Evolutionary conservation across 306 rosid species (phyloP).

Genomic region (Biancaea sappan): DNA sequence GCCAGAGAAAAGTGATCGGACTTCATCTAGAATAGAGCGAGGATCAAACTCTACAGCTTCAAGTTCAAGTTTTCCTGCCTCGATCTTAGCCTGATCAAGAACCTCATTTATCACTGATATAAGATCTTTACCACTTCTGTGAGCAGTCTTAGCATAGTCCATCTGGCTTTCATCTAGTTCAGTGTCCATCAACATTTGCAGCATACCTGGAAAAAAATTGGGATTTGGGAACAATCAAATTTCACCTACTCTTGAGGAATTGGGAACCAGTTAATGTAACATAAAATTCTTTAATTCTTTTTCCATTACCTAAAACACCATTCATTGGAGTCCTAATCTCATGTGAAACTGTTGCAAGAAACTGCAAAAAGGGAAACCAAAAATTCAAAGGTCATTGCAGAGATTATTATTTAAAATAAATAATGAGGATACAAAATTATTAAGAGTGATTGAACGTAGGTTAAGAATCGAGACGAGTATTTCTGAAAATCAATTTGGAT

Average conservation of each 20-base stretch:
- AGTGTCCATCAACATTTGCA: slow-evolving; percentile 97
- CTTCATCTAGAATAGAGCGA: slow-evolving; percentile 77
- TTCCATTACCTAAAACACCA: slow-evolving; percentile 82
- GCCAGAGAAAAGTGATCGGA: slow-evolving; percentile 68
- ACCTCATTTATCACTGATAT: slow-evolving; percentile 91
- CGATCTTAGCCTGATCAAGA: slow-evolving; percentile 96
- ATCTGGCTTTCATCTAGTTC: slow-evolving; percentile 78
- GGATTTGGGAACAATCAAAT: slow-evolving; percentile 26
- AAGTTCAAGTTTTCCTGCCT: slow-evolving; percentile 92
- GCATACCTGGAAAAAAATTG: slow-evolving; percentile 71
- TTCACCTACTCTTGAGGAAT: slow-evolving; percentile 24
- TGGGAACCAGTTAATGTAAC: slow-evolving; percentile 1
- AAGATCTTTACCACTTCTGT: slow-evolving; percentile 80
- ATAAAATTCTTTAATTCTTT: slow-evolving; percentile 18
- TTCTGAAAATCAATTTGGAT: no score
- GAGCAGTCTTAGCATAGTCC: slow-evolving; percentile 86
- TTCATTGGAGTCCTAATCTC: slow-evolving; percentile 99
- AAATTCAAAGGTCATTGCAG: slow-evolving; percentile 14
- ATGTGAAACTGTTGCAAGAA: slow-evolving; percentile 97
- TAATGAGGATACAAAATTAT: neutral
- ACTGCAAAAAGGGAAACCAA: slow-evolving; percentile 54
- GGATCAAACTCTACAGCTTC: slow-evolving; percentile 83
- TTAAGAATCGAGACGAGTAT: no score
- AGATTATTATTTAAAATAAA: slow-evolving; percentile 4
- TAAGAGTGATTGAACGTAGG: no score